phyloP scores from a whole-genome alignment of 139 green algal genomes.

The Chlamydomonas asymmetrica region DNA sequence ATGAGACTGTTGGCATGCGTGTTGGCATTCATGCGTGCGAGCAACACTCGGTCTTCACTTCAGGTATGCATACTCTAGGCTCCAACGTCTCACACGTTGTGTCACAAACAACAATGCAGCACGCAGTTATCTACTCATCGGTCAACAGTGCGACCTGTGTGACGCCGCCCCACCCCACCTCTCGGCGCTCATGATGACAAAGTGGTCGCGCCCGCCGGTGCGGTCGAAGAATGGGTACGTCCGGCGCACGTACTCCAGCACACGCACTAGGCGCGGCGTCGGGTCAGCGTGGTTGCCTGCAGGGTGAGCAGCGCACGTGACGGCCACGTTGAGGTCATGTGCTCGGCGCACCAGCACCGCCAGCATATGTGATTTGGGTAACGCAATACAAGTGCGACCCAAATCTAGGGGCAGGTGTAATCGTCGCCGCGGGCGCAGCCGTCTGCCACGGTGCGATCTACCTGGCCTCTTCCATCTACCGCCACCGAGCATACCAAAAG shows the following conservation, averaged over 20 bases:
- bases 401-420: neutral
- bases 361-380: no score
- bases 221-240: slow-evolving; percentile 35
- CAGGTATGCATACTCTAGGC: no score
- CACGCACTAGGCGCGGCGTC: neutral
- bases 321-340: neutral
- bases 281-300: slow-evolving; percentile 29
- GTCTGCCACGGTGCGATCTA: neutral
- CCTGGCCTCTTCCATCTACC: neutral
- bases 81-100: no score
- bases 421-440: neutral
- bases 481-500: no score
- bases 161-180: no score
- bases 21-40: no score
- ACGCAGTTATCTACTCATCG: no score
- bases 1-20: no score
- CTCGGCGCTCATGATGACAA: slow-evolving; percentile 16
- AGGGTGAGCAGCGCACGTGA: neutral
- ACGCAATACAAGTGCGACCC: neutral
- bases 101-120: no score
- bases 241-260: slow-evolving; percentile 14
- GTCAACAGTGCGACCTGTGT: no score
- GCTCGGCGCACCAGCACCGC: neutral
- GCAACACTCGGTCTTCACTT: no score
- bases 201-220: slow-evolving; percentile 6